Evolutionary conservation across 169 alveolate species (phyloP).

Genomic region (Plasmodium vivax): DNA sequence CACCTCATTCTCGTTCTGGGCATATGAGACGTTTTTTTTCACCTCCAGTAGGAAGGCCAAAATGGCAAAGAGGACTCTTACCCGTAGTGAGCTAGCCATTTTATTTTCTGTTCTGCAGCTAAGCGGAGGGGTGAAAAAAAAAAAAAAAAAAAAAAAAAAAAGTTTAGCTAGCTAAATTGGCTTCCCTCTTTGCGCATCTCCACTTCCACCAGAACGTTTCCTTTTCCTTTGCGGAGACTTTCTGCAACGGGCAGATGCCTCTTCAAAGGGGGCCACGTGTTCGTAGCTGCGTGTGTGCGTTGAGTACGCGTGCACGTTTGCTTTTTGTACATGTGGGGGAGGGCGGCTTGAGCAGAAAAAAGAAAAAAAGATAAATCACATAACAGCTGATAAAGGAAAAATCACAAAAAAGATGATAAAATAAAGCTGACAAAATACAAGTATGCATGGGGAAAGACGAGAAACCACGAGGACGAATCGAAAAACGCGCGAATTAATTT

Average conservation of each 20-base stretch:
- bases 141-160: slow-evolving; percentile 1
- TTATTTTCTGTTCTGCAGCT: neutral
- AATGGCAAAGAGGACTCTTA: neutral
- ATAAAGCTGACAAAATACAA: neutral
- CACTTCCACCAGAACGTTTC: neutral
- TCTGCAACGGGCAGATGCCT: neutral
- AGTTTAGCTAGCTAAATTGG: neutral
- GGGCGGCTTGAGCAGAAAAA: neutral
- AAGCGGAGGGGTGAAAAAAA: neutral
- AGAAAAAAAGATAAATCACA: neutral
- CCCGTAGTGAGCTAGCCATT: neutral
- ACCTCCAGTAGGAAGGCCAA: neutral
- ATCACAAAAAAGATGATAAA: neutral
- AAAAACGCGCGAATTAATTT: neutral
- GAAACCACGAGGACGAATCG: neutral
- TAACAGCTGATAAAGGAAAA: neutral
- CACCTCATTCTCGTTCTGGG: neutral
- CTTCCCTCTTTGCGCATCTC: neutral
- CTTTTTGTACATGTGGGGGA: neutral
- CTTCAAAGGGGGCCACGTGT: neutral
- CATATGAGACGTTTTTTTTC: neutral
- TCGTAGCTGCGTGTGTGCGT: neutral
- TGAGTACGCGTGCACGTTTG: neutral
- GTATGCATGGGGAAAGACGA: neutral
- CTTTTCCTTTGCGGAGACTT: neutral